Evolutionary conservation across 257 asterid genomes (phyloP), one percentile per base, ranked within the genome.

Genomic region (Mitragyna speciosa): DNA sequence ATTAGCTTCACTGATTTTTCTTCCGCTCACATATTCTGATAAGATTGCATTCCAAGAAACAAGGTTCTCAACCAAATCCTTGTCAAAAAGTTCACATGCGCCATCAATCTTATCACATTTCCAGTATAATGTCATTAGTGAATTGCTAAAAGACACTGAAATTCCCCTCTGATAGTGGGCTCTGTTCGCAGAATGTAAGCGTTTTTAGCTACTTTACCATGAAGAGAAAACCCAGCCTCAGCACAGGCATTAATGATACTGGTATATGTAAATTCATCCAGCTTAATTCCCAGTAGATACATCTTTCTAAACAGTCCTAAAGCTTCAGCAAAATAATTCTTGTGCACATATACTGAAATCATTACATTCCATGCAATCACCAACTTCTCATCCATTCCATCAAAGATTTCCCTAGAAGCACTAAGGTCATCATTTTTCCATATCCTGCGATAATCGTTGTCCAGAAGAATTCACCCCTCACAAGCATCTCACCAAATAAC

Each of bases 401-500:
- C 79, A 61, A 76, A 76, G 43, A 76, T 33, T 43, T 76, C 79
- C 43, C 30, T 45, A 24, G 79, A 71, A 76, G 71, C 79, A 41
- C 39, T 12, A 2, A 76, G 79, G 45, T 76, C 79, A 43, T 61
- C 71, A 2, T 76, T 76, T 30, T 30, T 76, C 59, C 71, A 61
- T 76, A 76, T 1, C 79, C 79, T 3, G 71, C 43, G 28, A 76
- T 76, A 54, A 76, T 76, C 0, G 79, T 59, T 11, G 79, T 76
- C 79, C 71, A 76, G 59, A 71, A 58, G 28, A 41, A 41, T 39
- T 76, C 79, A 61, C 61, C 79, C 71, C 59, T 76, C 6, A 59
- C 71, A 41, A 59, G 58, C 79, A 76, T 76, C 79, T 76, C 79
- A 76, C 61, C 79, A 76, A 76, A 76, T 47, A 76, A 61, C 59